Conservation (phyloP, 768 basidiomycete genomes). For the Russula ochroleuca region DNA sequence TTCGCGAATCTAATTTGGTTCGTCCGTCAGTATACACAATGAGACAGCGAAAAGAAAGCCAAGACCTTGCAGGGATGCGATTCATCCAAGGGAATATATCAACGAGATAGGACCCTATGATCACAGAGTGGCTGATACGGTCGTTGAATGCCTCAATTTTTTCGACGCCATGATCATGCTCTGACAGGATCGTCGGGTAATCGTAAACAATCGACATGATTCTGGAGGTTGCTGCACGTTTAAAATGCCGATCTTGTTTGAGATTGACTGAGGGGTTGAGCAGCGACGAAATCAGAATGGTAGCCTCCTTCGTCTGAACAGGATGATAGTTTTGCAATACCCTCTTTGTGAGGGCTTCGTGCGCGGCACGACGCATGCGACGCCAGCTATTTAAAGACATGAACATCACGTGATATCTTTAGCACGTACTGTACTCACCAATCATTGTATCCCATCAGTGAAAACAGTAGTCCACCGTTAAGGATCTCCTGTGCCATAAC, state of each 20-base stretch:
- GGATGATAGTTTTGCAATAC: conserved; percentile 28
- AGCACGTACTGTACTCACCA: background rate
- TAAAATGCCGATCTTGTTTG: conserved; percentile 33
- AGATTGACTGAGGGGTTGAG: conserved; percentile 28
- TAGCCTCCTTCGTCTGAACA: conserved; percentile 33
- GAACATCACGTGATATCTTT: background rate
- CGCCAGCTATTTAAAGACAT: conserved; percentile 31
- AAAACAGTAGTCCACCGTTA: conserved; percentile 1
- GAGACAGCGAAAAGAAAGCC: background rate
- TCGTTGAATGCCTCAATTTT: background rate
- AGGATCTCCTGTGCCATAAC: conserved; percentile 21
- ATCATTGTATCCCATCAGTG: background rate
- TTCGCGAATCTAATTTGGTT: conserved; percentile 21
- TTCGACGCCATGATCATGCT: background rate
- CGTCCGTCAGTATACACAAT: background rate
- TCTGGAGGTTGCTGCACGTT: conserved; percentile 30
- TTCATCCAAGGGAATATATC: conserved; percentile 20
- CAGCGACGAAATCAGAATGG: conserved; percentile 32
- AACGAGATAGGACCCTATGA: background rate
- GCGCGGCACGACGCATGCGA: conserved; percentile 34
- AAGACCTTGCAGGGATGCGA: conserved; percentile 13
- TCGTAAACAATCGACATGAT: conserved; percentile 32
- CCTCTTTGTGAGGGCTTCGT: conserved; percentile 33
- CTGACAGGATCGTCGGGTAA: conserved; percentile 10
- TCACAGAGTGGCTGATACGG: background rate